Percentiles rank a stretch among this genome's conserved stretches.
These are phyloP conservation scores for Saccharomyces pastorianus DNA, from an alignment of 1,139 yeast genomes.

Conservation along the genomic window DNA sequence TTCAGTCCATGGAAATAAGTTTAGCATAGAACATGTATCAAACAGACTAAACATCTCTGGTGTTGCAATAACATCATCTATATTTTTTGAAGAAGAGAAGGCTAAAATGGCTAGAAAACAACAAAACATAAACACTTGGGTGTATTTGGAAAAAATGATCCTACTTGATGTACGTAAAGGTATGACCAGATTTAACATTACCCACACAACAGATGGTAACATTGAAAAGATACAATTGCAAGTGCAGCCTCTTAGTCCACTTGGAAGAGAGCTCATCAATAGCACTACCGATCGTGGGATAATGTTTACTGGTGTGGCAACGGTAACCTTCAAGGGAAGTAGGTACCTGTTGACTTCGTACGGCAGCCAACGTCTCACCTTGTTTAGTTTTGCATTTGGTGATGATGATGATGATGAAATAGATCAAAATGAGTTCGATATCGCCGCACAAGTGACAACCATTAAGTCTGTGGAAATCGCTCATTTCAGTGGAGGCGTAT, in stretches of 20 bases:
- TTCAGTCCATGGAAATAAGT: constrained; percentile 23
- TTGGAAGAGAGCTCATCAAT: not conserved
- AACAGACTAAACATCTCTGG: constrained; percentile 12
- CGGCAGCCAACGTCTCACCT: not conserved
- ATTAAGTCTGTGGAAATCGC: not conserved
- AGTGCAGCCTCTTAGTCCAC: not conserved
- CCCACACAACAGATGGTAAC: not conserved
- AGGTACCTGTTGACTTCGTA: not conserved
- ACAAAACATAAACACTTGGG: constrained; percentile 3
- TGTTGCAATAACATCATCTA: constrained; percentile 6
- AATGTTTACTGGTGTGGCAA: not conserved
- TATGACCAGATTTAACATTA: not conserved
- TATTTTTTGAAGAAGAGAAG: not conserved
- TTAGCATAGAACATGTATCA: constrained; percentile 15
- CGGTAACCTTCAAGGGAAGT: not conserved
- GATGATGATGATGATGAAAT: constrained; percentile 3
- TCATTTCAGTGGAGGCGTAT: not conserved
- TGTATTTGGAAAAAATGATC: not conserved
- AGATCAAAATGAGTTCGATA: constrained; percentile 3
- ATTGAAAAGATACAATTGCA: not conserved
- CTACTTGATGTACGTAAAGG: not conserved
- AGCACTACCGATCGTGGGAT: not conserved
- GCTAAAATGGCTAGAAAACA: constrained; percentile 2
- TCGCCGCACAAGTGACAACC: constrained; percentile 7
- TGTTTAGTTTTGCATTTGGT: not conserved